Conservation (phyloP, 331 rosid genomes). For the Phaseolus coccineus region DNA sequence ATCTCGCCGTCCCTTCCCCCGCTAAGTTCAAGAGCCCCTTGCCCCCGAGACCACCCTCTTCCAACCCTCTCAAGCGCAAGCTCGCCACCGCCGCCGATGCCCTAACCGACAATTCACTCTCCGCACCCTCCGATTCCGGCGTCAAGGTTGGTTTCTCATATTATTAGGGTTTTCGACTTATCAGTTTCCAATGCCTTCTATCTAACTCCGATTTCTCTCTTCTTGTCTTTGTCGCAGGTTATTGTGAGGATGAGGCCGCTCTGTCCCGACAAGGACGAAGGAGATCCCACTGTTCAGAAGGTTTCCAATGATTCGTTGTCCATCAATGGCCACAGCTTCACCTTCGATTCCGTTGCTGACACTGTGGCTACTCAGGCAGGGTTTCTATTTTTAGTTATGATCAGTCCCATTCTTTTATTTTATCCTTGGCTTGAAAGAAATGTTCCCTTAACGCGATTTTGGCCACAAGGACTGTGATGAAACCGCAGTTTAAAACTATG, state of each 20-base stretch:
- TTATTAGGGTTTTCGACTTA: slow-evolving; percentile 13
- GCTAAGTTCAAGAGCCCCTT: slow-evolving; percentile 75
- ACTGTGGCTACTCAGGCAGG: slow-evolving; percentile 84
- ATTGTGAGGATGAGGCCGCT: slow-evolving; percentile 89
- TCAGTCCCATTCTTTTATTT: not conserved
- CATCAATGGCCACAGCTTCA: slow-evolving; percentile 85
- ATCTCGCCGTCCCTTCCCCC: slow-evolving; percentile 58
- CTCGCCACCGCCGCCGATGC: slow-evolving; percentile 56
- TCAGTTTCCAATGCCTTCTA: too few relatives aligned
- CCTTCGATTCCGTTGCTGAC: slow-evolving; percentile 94
- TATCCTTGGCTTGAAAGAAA: not conserved
- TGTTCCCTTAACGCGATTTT: too few relatives aligned
- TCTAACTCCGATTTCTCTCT: not conserved
- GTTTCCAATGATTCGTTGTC: slow-evolving; percentile 70
- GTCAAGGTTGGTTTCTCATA: slow-evolving; percentile 63
- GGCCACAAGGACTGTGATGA: too few relatives aligned
- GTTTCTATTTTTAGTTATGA: slow-evolving; percentile 36
- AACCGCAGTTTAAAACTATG: too few relatives aligned
- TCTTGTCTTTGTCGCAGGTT: slow-evolving; percentile 46
- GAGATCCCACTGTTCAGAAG: slow-evolving; percentile 79
- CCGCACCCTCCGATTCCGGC: slow-evolving; percentile 79
- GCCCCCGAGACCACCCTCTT: slow-evolving; percentile 93
- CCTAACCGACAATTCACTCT: slow-evolving; percentile 55
- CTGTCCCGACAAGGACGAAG: slow-evolving; percentile 74
- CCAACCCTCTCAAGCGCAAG: slow-evolving; percentile 95